Evolutionary conservation across 75 land plant species (phyloP), one percentile per base, ranked within the genome.

Genomic region (Adiantum capillusveneris): DNA sequence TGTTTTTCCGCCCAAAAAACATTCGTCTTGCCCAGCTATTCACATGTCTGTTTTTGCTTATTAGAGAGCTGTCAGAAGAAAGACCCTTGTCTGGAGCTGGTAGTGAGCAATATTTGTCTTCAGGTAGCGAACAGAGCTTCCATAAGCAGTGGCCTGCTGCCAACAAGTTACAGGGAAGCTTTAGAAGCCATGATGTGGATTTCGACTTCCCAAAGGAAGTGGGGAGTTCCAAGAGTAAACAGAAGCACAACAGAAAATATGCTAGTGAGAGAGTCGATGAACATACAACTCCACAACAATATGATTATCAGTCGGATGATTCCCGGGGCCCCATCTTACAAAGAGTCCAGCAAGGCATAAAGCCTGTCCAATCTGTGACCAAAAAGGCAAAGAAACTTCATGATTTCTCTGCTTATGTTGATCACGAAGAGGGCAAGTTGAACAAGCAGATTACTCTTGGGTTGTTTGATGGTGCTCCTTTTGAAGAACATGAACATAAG

Each of bases 371-470:
- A 5, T 34, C 37, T 34, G 9, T 9, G 3, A 9, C 9, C 7
- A 34, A 34, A 9, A 34, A 9, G 9, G 37, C 9, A 34, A 9
- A 9, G 9, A 34, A 34, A 34, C 3, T 34, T 3, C 9, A 34
- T 34, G 37, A 34, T 5, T 34, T 3, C 37, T 34, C 3, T 34
- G 3, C 37, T 31, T 34, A 69, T 18, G n/a, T 67, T 25, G 67
- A 54, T 24, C 25, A 63, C 54, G 63, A 52, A 16, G 62, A 69
- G 25, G 21, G 14, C 59, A 25, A 57, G 49, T 42, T 1, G n/a
- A 58, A 17, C 51, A 43, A 19, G 25, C 18, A 56, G 41, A 36
- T 20, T 21, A n/a, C n/a, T n/a, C n/a, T n/a, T n/a, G n/a, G n/a
- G n/a, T n/a, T n/a, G n/a, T n/a, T n/a, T n/a, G n/a, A n/a, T 57